phyloP scores from a whole-genome alignment of 2,329 filamentous ascomycete species.

The Cadophora malorum region DNA sequence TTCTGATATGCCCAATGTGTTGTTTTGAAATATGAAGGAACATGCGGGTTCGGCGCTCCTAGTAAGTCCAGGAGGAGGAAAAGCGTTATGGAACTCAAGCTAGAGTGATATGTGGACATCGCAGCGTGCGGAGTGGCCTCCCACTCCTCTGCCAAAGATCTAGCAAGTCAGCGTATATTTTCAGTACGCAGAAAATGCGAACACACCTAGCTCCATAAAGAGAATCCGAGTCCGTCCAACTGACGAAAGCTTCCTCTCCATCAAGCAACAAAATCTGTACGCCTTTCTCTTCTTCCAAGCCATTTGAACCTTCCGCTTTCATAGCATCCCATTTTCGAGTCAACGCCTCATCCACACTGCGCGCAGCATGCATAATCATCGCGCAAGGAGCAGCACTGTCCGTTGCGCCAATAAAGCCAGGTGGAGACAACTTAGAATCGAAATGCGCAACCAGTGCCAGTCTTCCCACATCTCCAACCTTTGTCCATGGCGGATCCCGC shows the following conservation, averaged over 20 bases:
- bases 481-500: conserved; percentile 84
- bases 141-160: conserved; percentile 82
- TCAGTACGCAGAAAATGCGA: too few relatives aligned
- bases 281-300: conserved; percentile 77
- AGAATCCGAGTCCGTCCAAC: conserved; percentile 82
- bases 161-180: conserved; percentile 48
- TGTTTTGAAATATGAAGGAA: conserved; percentile 87
- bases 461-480: conserved; percentile 75
- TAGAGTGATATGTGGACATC: conserved; percentile 75
- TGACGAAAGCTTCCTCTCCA: conserved; percentile 88
- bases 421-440: conserved; percentile 80
- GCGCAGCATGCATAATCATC: conserved; percentile 86
- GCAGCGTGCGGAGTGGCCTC: conserved; percentile 72
- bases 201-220: conserved; percentile 84
- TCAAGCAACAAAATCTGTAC: conserved; percentile 91
- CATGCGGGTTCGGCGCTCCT: conserved; percentile 68
- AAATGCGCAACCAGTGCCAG: conserved; percentile 94
- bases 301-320: conserved; percentile 61
- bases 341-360: conserved; percentile 79
- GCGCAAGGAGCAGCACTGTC: conserved; percentile 96
- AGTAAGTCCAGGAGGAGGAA: conserved; percentile 93
- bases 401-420: conserved; percentile 90
- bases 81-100: conserved; percentile 80
- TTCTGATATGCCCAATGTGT: conserved; percentile 93
- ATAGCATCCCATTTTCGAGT: conserved; percentile 82